phyloP scores from a whole-genome alignment of 106 monocot species.

The Alisma plantagoaquatica region DNA sequence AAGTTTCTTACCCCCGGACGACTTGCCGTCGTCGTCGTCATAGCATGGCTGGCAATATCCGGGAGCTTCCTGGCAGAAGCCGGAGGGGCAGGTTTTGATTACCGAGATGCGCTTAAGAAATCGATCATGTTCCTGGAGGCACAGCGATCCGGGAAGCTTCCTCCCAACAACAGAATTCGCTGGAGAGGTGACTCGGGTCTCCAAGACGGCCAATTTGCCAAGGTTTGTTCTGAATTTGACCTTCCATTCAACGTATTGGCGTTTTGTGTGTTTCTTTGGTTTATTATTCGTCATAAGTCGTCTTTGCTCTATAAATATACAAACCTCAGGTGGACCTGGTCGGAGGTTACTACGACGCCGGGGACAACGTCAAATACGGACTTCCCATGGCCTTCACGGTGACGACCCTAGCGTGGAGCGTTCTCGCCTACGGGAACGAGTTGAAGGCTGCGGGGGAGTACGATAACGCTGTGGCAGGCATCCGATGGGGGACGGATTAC shows the following conservation, averaged over 20 bases:
- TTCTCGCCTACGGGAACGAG: constrained; percentile 42
- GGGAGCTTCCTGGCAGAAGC: constrained; percentile 8
- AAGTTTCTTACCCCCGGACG: too few relatives aligned
- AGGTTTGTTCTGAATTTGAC: constrained; percentile 32
- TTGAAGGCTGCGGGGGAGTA: constrained; percentile 43
- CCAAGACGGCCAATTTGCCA: constrained; percentile 36
- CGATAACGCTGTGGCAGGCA: constrained; percentile 42
- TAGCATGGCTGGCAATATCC: constrained; percentile 22
- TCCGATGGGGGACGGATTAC: constrained; percentile 89
- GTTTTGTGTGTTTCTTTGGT: background rate
- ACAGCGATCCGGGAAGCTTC: constrained; percentile 45
- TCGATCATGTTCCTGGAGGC: constrained; percentile 43
- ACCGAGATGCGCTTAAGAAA: constrained; percentile 44
- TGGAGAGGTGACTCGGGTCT: constrained; percentile 63
- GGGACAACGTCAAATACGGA: constrained; percentile 94
- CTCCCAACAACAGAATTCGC: constrained; percentile 23
- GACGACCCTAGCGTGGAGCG: constrained; percentile 78
- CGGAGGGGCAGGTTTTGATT: constrained; percentile 14
- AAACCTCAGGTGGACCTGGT: constrained; percentile 45
- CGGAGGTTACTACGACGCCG: constrained; percentile 77
- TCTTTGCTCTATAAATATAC: background rate
- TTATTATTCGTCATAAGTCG: background rate
- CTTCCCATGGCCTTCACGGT: constrained; percentile 95
- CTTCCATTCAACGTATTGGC: background rate
- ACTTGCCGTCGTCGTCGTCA: constrained; percentile 4